phyloP scores from a whole-genome alignment of 768 basidiomycete genomes.

The Paxillus rubicundulus region DNA sequence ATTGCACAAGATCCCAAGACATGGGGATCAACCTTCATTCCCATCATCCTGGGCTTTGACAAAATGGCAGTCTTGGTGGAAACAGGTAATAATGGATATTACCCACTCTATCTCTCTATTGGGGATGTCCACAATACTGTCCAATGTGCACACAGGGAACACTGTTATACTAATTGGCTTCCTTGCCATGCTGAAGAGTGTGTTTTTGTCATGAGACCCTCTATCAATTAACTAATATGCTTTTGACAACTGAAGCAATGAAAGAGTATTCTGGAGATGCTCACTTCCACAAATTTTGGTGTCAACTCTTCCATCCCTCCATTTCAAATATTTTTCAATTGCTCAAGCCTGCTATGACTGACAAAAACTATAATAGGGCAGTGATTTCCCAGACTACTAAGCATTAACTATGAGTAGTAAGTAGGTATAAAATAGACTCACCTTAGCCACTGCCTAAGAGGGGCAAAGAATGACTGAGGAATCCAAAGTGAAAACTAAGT shows the following conservation, averaged over 20 bases:
- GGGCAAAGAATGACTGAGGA: too few relatives aligned
- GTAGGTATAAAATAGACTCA: too few relatives aligned
- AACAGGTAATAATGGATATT: conserved; percentile 10
- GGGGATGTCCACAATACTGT: conserved; percentile 11
- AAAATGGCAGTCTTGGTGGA: conserved; percentile 12
- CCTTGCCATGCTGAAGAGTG: conserved; percentile 30
- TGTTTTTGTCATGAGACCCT: conserved; percentile 1
- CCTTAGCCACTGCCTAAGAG: too few relatives aligned
- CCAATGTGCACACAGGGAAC: conserved; percentile 7
- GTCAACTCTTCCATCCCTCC: too few relatives aligned
- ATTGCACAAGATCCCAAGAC: conserved; percentile 16
- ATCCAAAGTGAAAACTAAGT: too few relatives aligned
- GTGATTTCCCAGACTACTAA: too few relatives aligned
- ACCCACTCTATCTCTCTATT: conserved; percentile 11
- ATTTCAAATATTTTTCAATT: conserved; percentile 26
- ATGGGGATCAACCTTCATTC: conserved; percentile 12
- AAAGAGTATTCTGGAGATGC: neutral
- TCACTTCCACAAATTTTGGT: conserved; percentile 26
- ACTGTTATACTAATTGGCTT: conserved; percentile 16
- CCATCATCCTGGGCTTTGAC: conserved; percentile 9
- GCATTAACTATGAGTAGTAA: too few relatives aligned
- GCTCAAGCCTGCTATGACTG: too few relatives aligned
- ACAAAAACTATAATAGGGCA: too few relatives aligned
- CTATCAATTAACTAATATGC: conserved; percentile 1
- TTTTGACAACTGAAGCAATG: neutral